phyloP scores from a whole-genome alignment of 2,329 filamentous ascomycete genomes.

The Didymella exigua region DNA sequence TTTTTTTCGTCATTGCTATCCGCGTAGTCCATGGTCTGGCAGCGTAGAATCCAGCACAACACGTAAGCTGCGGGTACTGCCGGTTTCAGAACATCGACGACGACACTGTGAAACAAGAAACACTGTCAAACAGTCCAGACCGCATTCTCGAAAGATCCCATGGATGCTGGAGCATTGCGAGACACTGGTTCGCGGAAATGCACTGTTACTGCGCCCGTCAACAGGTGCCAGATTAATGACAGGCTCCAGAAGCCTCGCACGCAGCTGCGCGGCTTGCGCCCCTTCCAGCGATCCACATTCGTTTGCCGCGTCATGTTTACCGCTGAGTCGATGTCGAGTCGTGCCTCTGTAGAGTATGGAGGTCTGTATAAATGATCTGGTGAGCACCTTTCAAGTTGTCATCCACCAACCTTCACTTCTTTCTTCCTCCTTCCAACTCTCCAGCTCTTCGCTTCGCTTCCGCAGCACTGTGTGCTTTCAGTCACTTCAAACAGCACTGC shows the following conservation, averaged over 20 bases:
- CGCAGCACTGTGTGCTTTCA: conserved; percentile 16
- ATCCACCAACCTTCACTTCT: conserved; percentile 13
- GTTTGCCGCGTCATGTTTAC: conserved; percentile 10
- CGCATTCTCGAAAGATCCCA: not conserved
- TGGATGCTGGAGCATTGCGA: not conserved
- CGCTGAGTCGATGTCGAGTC: not conserved
- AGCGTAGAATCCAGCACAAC: conserved; percentile 4
- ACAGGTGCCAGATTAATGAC: conserved; percentile 18
- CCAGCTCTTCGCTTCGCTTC: conserved; percentile 5
- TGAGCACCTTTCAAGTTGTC: not conserved
- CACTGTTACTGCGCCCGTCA: not conserved
- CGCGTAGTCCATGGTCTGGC: not conserved
- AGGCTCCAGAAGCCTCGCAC: not conserved
- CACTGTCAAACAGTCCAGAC: not conserved
- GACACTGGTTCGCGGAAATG: conserved; percentile 5
- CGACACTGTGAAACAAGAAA: conserved; percentile 9
- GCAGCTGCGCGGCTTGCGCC: conserved; percentile 3
- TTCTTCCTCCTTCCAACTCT: conserved; percentile 2
- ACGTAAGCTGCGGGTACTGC: conserved; percentile 17
- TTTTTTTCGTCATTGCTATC: not conserved
- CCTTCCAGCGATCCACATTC: not conserved
- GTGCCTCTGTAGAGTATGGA: not conserved
- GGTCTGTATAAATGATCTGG: not conserved
- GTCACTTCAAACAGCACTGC: not conserved
- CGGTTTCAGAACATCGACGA: conserved; percentile 14